Base-by-base conservation (phyloP, 768 basidiomycete genomes). In the Paxillus ammoniavirescens region DNA sequence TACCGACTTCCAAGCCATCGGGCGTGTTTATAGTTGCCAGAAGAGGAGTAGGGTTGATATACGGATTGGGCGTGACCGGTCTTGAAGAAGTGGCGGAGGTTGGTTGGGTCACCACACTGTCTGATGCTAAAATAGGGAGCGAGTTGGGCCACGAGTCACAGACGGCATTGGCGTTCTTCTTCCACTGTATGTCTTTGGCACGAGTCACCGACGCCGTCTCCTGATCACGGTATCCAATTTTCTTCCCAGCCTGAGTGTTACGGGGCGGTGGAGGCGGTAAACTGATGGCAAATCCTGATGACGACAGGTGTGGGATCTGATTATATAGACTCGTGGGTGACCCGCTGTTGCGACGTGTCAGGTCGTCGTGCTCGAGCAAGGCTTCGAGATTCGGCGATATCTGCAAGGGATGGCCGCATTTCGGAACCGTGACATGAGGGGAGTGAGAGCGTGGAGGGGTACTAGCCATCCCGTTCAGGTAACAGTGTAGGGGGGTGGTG, bases 351-450 rank as follows among this genome's bases (percentile, higher is more conserved):
- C 65, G 62, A 18, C 80, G 75, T n/a, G 69, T 69, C 47, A 72
- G 74, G 47, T 82, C 79, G 47, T 83, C 83, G 55, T 83, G 78
- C 61, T 82, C 77, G 48, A 85, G 71, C 8, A 85, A 60, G 23
- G 82, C 83, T 55, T 84, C 79, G 43, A 84, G 76, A 58, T 85
- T 76, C 0, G 83, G 78, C 2, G 82, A 84, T 48, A 84, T 85
- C 10, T 75, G 68, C 43, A 84, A 64, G 1, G 75, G 67, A 9
- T 62, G 37, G 10, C n/a, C 26, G 0, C 57, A 10, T 23, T 54
- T 50, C 1, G 61, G 52, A 0, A 33, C 30, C 38, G 47, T 51
- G 17, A 36, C 43, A 1, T 52, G 33, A 26, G 66, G 68, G 2
- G 68, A 60, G 4, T 54, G 48, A 8, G 64, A 15, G 28, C 66